Evolutionary conservation across 805 yeast species (phyloP).

Genomic region (Candida tibetensis): DNA sequence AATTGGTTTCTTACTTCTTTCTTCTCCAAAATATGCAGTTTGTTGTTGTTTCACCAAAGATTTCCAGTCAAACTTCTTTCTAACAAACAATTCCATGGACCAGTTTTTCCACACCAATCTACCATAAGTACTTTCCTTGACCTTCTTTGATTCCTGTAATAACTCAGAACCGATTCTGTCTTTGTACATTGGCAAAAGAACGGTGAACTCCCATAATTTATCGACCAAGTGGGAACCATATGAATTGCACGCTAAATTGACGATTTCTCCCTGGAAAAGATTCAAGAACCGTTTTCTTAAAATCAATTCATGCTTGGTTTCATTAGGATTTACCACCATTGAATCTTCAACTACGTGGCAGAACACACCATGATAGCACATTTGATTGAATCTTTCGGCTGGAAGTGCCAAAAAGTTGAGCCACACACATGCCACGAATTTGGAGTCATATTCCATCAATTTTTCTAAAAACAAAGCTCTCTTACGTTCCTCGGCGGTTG

Average conservation of each 20-base stretch:
- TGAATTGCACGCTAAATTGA: constrained; percentile 72
- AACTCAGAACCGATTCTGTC: constrained; percentile 79
- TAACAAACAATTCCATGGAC: constrained; percentile 74
- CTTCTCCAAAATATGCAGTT: constrained; percentile 26
- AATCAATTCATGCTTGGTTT: constrained; percentile 45
- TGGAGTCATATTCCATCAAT: constrained; percentile 63
- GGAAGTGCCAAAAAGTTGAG: constrained; percentile 61
- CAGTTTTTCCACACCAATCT: constrained; percentile 93
- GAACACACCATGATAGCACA: constrained; percentile 87
- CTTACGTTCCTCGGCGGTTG: constrained; percentile 85
- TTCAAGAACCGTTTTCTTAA: constrained; percentile 70
- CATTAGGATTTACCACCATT: constrained; percentile 45
- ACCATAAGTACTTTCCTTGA: constrained; percentile 86
- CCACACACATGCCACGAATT: constrained; percentile 55
- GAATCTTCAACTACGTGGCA: constrained; percentile 79
- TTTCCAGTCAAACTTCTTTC: constrained; percentile 85
- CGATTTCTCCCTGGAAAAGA: constrained; percentile 50
- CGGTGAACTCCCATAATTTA: constrained; percentile 75
- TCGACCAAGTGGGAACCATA: constrained; percentile 92
- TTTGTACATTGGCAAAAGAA: constrained; percentile 74
- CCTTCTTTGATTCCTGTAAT: constrained; percentile 53
- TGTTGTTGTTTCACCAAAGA: constrained; percentile 48
- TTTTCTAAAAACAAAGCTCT: constrained; percentile 72
- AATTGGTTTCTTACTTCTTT: constrained; percentile 34
- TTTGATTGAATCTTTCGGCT: constrained; percentile 57